Conservation (phyloP, 164 flowering plant species). For the Magnolia officinalis region DNA sequence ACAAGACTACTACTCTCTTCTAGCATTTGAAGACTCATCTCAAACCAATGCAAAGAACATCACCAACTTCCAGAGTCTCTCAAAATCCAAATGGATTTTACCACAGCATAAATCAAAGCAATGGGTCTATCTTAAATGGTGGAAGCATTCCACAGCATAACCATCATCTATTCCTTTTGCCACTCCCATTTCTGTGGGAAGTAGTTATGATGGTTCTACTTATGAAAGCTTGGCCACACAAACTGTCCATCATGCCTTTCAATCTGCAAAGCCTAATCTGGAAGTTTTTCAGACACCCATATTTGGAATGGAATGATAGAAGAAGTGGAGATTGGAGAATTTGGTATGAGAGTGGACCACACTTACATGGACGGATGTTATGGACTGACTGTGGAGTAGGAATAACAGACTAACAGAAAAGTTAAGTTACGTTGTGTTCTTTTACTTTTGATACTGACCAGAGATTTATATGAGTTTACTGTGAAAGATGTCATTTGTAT, state of each 20-base stretch:
- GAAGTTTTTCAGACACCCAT: conserved; percentile 9
- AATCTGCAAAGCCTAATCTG: neutral
- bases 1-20: conserved; percentile 20
- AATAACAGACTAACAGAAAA: conserved; percentile 41
- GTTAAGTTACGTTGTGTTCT: conserved; percentile 10
- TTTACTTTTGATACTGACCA: neutral
- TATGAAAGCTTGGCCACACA: conserved; percentile 3
- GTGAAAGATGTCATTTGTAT: no score
- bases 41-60: neutral
- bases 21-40: conserved; percentile 22
- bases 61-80: neutral
- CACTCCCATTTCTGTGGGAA: conserved; percentile 21
- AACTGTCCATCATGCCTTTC: conserved; percentile 3
- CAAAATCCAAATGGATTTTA: conserved; percentile 23
- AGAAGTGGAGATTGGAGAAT: neutral
- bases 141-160: conserved; percentile 21
- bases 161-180: conserved; percentile 20
- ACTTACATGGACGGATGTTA: conserved; percentile 11
- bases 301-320: conserved; percentile 9
- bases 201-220: conserved; percentile 20
- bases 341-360: neutral
- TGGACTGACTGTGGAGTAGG: conserved; percentile 31
- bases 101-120: neutral
- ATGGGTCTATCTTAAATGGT: conserved; percentile 2
- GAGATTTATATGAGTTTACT: no score